Percentiles rank a stretch among this genome's conserved stretches.
Evolutionary conservation across 2,329 filamentous ascomycete species (phyloP).

Genomic region (Sordariomycetes sp.): DNA sequence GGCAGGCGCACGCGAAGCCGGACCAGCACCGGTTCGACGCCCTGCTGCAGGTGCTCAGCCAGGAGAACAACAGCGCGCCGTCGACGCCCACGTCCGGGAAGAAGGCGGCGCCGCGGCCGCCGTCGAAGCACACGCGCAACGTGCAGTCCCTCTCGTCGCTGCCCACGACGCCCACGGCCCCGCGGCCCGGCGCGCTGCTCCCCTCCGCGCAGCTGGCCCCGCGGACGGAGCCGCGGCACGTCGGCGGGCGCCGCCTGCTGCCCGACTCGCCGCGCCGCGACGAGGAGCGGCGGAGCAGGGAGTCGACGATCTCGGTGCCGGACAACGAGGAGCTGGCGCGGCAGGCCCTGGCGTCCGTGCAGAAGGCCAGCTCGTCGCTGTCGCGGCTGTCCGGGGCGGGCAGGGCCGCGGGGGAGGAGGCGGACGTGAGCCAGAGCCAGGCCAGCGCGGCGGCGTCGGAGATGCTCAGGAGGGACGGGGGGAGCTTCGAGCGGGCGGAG

Average conservation of each 20-base stretch:
- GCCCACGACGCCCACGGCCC: slow-evolving; percentile 57
- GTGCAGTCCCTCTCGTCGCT: slow-evolving; percentile 78
- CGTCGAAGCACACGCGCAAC: slow-evolving; percentile 59
- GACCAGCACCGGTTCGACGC: slow-evolving; percentile 60
- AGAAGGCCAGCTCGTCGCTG: slow-evolving; percentile 27
- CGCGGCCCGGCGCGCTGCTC: slow-evolving; percentile 38
- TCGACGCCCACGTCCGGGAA: slow-evolving; percentile 49
- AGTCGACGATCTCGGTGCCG: slow-evolving; percentile 67
- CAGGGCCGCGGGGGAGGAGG: slow-evolving; percentile 28
- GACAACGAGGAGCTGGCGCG: slow-evolving; percentile 43
- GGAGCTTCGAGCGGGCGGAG: slow-evolving; percentile 38
- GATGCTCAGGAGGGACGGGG: slow-evolving; percentile 54
- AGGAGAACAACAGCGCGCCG: slow-evolving; percentile 60
- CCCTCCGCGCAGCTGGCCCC: slow-evolving; percentile 54
- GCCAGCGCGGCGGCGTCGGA: slow-evolving; percentile 68
- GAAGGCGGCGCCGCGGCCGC: slow-evolving; percentile 33
- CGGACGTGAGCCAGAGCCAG: slow-evolving; percentile 51
- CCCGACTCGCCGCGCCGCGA: slow-evolving; percentile 31
- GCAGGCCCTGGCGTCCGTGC: slow-evolving; percentile 41
- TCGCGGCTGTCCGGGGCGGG: slow-evolving; percentile 12
- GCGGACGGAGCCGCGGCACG: slow-evolving; percentile 45
- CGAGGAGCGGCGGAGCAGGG: slow-evolving; percentile 52
- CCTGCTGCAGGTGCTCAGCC: slow-evolving; percentile 69
- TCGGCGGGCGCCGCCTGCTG: slow-evolving; percentile 12
- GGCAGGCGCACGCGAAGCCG: not conserved